Conservation (phyloP, 2,329 filamentous ascomycete species). For the Epichloe sp. region DNA sequence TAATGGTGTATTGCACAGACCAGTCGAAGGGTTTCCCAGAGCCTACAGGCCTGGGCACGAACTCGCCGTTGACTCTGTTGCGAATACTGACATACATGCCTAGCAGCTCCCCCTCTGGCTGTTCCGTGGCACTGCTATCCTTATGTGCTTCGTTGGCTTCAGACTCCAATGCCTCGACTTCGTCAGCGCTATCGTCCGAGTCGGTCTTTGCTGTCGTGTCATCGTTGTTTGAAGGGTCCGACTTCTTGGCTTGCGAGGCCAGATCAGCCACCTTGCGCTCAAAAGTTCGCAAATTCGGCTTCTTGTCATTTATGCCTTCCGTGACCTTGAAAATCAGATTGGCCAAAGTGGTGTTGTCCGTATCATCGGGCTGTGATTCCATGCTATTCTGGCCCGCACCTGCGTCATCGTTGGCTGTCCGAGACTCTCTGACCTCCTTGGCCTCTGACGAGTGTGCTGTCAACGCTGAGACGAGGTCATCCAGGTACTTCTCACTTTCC, state of each 20-base stretch:
- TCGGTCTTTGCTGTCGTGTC: not conserved
- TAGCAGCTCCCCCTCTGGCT: slow-evolving; percentile 31
- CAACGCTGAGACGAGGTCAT: slow-evolving; percentile 36
- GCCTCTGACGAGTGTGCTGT: slow-evolving; percentile 19
- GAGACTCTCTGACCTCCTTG: slow-evolving; percentile 11
- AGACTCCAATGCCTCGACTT: not conserved
- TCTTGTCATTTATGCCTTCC: slow-evolving; percentile 28
- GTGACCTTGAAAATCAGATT: slow-evolving; percentile 41
- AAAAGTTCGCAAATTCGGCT: slow-evolving; percentile 32
- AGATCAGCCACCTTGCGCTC: slow-evolving; percentile 38
- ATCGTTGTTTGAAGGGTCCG: not conserved
- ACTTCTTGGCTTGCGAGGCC: slow-evolving; percentile 23
- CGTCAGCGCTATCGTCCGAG: not conserved
- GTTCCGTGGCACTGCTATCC: slow-evolving; percentile 1
- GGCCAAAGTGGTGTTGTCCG: slow-evolving; percentile 21
- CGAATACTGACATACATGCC: slow-evolving; percentile 60
- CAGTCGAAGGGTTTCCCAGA: slow-evolving; percentile 38
- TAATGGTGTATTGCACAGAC: slow-evolving; percentile 66
- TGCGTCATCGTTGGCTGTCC: slow-evolving; percentile 8
- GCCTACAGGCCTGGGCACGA: slow-evolving; percentile 45
- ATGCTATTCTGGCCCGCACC: not conserved
- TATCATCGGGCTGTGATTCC: slow-evolving; percentile 1
- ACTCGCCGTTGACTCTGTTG: slow-evolving; percentile 56
- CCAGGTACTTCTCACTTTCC: slow-evolving; percentile 35
- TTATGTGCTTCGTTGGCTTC: not conserved